Evolutionary conservation across 768 basidiomycete species (phyloP), one percentile per base, ranked within the genome.

Genomic region (Xerocomellus chrysenteron): DNA sequence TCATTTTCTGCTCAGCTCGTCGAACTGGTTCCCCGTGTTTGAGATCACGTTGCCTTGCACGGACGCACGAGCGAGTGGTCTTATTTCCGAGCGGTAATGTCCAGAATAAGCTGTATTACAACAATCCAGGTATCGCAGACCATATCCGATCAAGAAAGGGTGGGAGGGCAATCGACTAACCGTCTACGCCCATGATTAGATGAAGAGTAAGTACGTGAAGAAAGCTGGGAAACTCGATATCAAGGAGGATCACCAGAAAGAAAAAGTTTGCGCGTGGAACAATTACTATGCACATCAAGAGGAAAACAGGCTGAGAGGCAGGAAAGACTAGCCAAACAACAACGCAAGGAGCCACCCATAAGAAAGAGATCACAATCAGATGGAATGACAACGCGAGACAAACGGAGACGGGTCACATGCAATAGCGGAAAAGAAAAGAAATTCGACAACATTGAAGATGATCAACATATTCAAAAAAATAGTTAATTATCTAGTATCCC

Each of bases 81-180:
- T 52, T 33, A 62, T 65, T 65, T 65, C 60, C 64, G 57, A 56
- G 55, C 17, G 26, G 37, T 41, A 43, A 51, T 28, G 64, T 72
- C 71, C 69, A 69, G 62, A 65, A 65, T 61, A 59, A 60, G 59
- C 52, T 73, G 68, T 71, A 71, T 69, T 71, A 71, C 71, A 71
- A 72, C 69, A 73, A 68, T 57, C 65, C 71, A 71, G 70, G 70
- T 73, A 71, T 71, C 59, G 67, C 71, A 69, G 67, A 58, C 65
- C 57, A 55, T 60, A 68, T 73, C 62, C 63, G 61, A 71, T 59
- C 69, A 69, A 65, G 60, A 65, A 58, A 50, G 41, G 21, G 54
- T 48, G 43, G 26, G 57, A 43, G 52, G 50, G 49, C 54, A 41
- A 50, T 57, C 57, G 56, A 60, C 66, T 49, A 49, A 47, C 52